A percentile compares a stretch with the other conserved stretches of the same genome.
Evolutionary conservation across 192 early-diverging fungal genomes (phyloP).

Genomic region (Polychytrium aggregatum): DNA sequence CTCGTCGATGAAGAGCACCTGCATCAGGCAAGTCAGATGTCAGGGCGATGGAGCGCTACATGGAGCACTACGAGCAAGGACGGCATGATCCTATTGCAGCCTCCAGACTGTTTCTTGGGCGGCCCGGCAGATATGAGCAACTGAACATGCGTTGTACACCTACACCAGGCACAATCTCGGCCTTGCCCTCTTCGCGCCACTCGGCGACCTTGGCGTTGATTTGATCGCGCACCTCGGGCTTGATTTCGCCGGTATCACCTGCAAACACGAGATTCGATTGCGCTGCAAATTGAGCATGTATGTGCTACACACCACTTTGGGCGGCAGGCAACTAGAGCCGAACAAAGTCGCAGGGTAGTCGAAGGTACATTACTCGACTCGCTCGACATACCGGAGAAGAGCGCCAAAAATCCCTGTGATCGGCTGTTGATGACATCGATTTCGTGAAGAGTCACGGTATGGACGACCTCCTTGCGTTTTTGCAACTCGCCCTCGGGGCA

Average conservation of each 20-base stretch:
- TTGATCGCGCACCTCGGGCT: constrained; percentile 90
- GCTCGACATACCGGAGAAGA: constrained; percentile 71
- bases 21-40: too few species aligned
- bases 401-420: constrained; percentile 91
- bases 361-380: too few species aligned
- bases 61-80: too few species aligned
- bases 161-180: constrained; percentile 95
- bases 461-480: constrained; percentile 91
- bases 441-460: constrained; percentile 97
- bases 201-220: constrained; percentile 94
- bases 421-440: constrained; percentile 98
- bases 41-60: too few species aligned
- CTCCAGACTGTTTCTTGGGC: too few species aligned
- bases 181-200: constrained; percentile 98
- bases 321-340: too few species aligned
- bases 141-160: constrained; percentile 4
- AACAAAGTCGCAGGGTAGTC: too few species aligned
- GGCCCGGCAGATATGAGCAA: too few species aligned
- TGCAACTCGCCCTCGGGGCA: constrained; percentile 98
- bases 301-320: too few species aligned
- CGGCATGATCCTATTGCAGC: too few species aligned
- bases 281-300: too few species aligned
- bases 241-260: constrained; percentile 95
- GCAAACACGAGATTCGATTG: not conserved
- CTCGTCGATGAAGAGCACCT: constrained; percentile 96